Conservation (phyloP, 192 early-diverging fungal species). For the Coemansia sp. region DNA sequence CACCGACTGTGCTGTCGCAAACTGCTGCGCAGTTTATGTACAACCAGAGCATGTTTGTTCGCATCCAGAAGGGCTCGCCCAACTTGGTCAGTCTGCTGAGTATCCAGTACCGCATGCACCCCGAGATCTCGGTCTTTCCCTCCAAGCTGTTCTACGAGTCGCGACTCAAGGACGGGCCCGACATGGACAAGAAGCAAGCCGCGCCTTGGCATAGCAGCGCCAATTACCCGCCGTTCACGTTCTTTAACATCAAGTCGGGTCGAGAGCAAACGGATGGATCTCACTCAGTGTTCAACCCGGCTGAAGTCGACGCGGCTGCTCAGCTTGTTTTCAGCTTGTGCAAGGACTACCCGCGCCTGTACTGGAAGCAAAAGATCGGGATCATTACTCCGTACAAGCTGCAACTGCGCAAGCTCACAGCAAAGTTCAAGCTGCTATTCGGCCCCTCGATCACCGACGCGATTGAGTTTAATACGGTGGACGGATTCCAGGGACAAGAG, state of each 20-base stretch:
- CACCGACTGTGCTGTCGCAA: conserved; percentile 85
- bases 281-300: conserved; percentile 75
- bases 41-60: conserved; percentile 88
- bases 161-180: conserved; percentile 72
- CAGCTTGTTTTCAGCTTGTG: conserved; percentile 70
- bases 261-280: conserved; percentile 64
- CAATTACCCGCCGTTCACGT: conserved; percentile 73
- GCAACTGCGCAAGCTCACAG: conserved; percentile 74
- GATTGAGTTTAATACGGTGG: conserved; percentile 94
- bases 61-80: conserved; percentile 73
- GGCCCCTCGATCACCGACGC: conserved; percentile 64
- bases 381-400: conserved; percentile 94
- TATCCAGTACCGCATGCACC: conserved; percentile 98
- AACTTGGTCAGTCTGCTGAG: conserved; percentile 76
- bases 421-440: conserved; percentile 67
- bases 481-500: conserved; percentile 98
- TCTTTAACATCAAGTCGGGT: conserved; percentile 74
- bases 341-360: conserved; percentile 57
- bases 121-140: conserved; percentile 83
- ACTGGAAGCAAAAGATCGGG: conserved; percentile 74
- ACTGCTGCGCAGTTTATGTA: conserved; percentile 70
- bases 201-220: conserved; percentile 73
- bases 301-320: conserved; percentile 77
- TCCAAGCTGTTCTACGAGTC: conserved; percentile 79
- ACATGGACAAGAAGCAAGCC: conserved; percentile 61